Evolutionary conservation across 371 early-diverging fungal genomes (phyloP).

Genomic region (Actinomortierella ambigua): DNA sequence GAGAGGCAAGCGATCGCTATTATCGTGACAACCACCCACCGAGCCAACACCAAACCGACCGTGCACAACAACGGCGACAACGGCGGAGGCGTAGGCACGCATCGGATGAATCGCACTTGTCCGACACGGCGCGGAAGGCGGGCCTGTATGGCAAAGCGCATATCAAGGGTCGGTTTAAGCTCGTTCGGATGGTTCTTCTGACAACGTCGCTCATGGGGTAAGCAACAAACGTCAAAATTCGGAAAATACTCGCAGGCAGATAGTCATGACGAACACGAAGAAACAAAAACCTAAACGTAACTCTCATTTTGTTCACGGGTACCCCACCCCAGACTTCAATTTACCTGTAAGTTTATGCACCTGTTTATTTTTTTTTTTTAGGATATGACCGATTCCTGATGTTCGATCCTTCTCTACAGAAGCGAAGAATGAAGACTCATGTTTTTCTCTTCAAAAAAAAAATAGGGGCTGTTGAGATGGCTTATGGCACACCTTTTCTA

Average conservation of each 20-base stretch:
- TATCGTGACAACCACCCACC: no score
- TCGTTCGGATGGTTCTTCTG: constrained; percentile 31
- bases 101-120: no score
- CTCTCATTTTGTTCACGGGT: no score
- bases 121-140: constrained; percentile 3
- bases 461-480: constrained; percentile 45
- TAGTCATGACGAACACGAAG: background rate
- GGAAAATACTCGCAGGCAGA: background rate
- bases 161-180: constrained; percentile 31
- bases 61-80: no score
- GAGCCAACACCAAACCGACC: no score
- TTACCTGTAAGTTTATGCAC: constrained; percentile 30
- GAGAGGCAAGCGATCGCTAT: no score
- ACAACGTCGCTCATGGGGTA: constrained; percentile 45
- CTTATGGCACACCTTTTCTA: constrained; percentile 87
- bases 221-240: no score
- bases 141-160: constrained; percentile 38
- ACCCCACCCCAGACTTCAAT: constrained; percentile 40
- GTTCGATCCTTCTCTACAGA: no score
- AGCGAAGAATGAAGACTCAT: background rate
- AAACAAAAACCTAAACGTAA: background rate
- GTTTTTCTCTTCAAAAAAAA: background rate
- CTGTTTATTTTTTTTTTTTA: constrained; percentile 3
- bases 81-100: no score
- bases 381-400: no score